phyloP scores from a whole-genome alignment of 768 basidiomycete species.

The Leccinellum rugosiceps region DNA sequence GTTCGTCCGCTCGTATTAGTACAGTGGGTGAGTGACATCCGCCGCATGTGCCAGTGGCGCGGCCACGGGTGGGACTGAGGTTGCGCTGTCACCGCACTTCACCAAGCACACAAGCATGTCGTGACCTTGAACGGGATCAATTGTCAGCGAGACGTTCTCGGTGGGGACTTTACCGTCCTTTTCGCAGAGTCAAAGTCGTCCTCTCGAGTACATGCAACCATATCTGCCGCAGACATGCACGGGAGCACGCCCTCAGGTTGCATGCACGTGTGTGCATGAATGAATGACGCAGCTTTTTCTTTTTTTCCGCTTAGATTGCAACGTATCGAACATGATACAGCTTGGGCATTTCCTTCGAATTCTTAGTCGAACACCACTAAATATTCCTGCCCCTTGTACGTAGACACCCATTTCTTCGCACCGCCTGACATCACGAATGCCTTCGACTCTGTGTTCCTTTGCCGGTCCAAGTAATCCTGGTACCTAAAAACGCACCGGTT shows the following conservation, averaged over 20 bases:
- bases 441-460: constrained; percentile 31
- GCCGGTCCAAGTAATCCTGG: constrained; percentile 43
- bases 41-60: neutral
- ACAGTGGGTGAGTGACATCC: neutral
- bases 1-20: constrained; percentile 1
- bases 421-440: constrained; percentile 45
- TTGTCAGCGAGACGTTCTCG: neutral
- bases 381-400: constrained; percentile 29
- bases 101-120: neutral
- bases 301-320: neutral
- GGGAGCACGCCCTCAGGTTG: neutral
- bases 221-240: neutral
- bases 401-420: constrained; percentile 36
- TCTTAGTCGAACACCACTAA: constrained; percentile 21
- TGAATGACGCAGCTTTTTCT: neutral
- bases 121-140: neutral
- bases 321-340: neutral
- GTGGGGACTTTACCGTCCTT: neutral
- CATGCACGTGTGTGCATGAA: neutral
- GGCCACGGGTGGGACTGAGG: neutral
- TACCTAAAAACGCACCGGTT: constrained; percentile 35
- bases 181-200: neutral
- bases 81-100: constrained; percentile 6
- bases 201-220: neutral
- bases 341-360: neutral